phyloP scores from a whole-genome alignment of 78 protist species.

The Bodo saltans region DNA sequence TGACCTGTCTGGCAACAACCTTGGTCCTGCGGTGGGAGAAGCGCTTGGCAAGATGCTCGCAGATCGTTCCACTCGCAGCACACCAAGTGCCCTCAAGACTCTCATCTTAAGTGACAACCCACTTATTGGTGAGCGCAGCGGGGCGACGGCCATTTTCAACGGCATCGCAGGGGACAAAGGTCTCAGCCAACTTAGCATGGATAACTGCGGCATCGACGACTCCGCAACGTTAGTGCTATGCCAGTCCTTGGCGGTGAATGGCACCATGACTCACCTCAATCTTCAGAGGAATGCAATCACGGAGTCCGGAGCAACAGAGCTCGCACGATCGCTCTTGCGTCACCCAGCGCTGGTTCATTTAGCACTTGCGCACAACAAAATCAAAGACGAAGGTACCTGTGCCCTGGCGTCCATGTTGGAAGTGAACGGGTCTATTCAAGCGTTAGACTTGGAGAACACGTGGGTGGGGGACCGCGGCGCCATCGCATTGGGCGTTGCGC shows the following conservation, averaged over 20 bases:
- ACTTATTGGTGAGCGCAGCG: neutral
- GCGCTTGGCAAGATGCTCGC: neutral
- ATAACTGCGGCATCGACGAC: neutral
- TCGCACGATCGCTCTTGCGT: neutral
- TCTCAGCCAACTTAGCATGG: neutral
- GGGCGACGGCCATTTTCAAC: neutral
- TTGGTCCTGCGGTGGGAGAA: neutral
- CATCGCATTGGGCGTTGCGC: conserved; percentile 6
- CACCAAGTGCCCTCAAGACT: neutral
- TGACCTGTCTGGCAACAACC: conserved; percentile 15
- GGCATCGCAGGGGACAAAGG: neutral
- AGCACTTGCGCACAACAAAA: neutral
- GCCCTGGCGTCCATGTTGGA: conserved; percentile 11
- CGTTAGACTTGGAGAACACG: neutral
- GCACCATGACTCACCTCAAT: neutral
- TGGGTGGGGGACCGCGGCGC: conserved; percentile 13
- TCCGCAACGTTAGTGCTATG: neutral
- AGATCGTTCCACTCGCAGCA: neutral
- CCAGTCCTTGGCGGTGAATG: neutral
- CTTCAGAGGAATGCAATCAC: neutral
- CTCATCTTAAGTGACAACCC: neutral
- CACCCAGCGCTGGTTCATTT: neutral
- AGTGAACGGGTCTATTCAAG: neutral
- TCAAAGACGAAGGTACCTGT: neutral
- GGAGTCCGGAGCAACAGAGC: conserved; percentile 4